Percentiles rank a stretch among this genome's conserved stretches.
Evolutionary conservation across 176 grass and related monocot species (phyloP).

Genomic region (Saccharum spontaneum): DNA sequence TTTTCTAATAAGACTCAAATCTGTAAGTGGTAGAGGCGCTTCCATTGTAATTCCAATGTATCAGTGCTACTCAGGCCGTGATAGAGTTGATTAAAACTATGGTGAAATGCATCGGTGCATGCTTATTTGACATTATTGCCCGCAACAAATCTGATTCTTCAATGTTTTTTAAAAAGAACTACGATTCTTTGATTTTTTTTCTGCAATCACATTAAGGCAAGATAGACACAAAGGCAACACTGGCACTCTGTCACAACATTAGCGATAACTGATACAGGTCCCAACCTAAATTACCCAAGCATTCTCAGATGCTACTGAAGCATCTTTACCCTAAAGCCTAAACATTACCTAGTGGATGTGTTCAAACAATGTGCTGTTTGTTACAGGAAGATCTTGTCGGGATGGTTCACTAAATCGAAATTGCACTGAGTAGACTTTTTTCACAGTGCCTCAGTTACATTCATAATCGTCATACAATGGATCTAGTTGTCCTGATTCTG

Average conservation of each 20-base stretch:
- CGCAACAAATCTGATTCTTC: no score
- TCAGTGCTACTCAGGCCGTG: no score
- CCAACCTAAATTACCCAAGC: not conserved
- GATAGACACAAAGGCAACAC: not conserved
- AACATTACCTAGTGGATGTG: not conserved
- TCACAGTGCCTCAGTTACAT: not conserved
- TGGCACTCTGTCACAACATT: not conserved
- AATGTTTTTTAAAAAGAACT: not conserved
- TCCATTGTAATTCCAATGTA: not conserved
- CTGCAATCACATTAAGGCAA: not conserved
- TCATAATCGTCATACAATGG: not conserved
- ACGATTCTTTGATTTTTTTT: not conserved
- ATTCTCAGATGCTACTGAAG: not conserved
- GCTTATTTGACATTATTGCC: no score
- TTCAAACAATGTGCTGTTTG: not conserved
- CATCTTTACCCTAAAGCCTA: not conserved
- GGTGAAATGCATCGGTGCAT: no score
- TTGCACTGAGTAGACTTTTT: not conserved
- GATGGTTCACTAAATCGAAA: not conserved
- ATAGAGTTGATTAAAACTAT: no score
- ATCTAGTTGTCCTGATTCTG: constrained; percentile 43
- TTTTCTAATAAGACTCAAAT: not conserved
- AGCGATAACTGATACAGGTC: not conserved
- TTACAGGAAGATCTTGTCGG: not conserved
- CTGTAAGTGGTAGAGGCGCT: not conserved